Conservation (phyloP, 352 stramenopile species). For the Pythium utonaiense region DNA sequence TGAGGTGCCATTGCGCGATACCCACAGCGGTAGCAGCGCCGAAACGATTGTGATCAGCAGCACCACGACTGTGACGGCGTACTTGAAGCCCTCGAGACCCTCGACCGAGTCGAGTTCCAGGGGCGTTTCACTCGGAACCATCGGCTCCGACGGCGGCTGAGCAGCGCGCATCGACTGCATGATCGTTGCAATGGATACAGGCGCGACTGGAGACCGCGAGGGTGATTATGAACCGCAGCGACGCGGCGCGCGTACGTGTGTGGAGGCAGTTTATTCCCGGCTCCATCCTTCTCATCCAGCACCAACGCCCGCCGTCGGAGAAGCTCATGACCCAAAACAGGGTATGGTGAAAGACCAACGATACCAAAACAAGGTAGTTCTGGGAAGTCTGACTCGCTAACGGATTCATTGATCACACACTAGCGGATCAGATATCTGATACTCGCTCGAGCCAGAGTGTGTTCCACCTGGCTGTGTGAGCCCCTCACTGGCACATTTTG, state of each 20-base stretch:
- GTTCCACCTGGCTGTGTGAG: too few relatives aligned
- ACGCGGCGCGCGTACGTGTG: neutral
- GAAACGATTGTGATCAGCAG: conserved; percentile 55
- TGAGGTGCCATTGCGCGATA: conserved; percentile 42
- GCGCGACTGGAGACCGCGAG: neutral
- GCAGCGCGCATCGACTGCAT: neutral
- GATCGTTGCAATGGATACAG: neutral
- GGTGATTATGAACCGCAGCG: neutral
- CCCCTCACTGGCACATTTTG: too few relatives aligned
- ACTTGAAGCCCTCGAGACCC: conserved; percentile 46
- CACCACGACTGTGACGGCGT: conserved; percentile 39
- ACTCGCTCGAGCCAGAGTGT: too few relatives aligned
- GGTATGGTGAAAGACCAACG: neutral
- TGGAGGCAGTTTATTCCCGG: neutral
- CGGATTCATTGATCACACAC: too few relatives aligned
- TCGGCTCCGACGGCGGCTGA: neutral
- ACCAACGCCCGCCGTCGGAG: conserved; percentile 6
- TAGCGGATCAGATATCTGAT: too few relatives aligned
- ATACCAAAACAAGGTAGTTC: too few relatives aligned
- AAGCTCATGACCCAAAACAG: conserved; percentile 5
- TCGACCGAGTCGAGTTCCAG: conserved; percentile 16
- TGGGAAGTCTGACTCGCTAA: too few relatives aligned
- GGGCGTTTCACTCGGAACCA: conserved; percentile 10
- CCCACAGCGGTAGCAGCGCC: conserved; percentile 49
- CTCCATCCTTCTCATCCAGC: neutral